Conservation (phyloP, 768 basidiomycete species). For the Dentipellis sp. region DNA sequence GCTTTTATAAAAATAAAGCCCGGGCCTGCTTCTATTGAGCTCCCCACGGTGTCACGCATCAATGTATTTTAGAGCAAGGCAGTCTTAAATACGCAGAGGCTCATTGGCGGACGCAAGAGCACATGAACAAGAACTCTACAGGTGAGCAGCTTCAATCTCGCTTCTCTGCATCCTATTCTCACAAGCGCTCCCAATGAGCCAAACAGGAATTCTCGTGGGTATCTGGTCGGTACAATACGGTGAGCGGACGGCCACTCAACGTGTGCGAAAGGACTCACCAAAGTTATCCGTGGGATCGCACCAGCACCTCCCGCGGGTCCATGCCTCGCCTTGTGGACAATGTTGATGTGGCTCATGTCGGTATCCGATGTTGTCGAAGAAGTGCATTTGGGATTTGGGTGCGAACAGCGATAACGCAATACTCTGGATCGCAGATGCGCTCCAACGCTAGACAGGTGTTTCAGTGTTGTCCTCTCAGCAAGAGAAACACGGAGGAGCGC, state of each 20-base stretch:
- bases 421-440: background rate
- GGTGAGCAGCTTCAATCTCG: no score
- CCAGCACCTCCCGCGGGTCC: background rate
- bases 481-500: background rate
- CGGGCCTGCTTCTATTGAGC: no score
- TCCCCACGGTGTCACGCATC: no score
- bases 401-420: constrained; percentile 5
- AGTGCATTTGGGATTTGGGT: background rate
- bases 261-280: background rate
- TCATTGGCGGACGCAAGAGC: no score
- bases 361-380: constrained; percentile 2
- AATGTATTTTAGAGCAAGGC: no score
- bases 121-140: no score
- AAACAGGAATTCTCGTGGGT: constrained; percentile 1
- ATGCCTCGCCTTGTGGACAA: constrained; percentile 3
- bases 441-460: background rate
- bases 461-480: background rate
- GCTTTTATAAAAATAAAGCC: no score
- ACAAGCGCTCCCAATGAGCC: background rate
- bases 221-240: background rate
- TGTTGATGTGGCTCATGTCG: background rate
- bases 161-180: background rate
- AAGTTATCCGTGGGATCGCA: constrained; percentile 2
- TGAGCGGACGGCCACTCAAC: background rate
- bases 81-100: no score